Base-by-base conservation (phyloP, 1,284 basidiomycete genomes). In the Amylostereum areolatum region DNA sequence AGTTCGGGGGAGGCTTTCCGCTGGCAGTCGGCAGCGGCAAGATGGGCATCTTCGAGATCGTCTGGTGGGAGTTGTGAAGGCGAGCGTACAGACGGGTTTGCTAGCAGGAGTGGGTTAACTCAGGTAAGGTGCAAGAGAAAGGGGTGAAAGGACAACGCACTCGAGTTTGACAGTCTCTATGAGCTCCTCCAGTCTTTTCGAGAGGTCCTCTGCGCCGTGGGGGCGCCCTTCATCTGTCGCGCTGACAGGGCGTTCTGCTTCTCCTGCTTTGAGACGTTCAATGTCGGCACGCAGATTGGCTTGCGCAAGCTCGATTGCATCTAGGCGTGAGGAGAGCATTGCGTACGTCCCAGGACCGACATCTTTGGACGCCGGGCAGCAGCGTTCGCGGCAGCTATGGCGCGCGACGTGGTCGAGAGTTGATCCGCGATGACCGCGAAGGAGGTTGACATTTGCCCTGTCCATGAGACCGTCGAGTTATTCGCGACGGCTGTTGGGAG, bases 31-130 rank as follows among this genome's bases (percentile, higher is more conserved):
- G 52, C 3, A 62, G 61, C 12, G 66, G 57, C 51, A 60, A 59
- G 49, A 71, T 63, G 29, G 51, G 39, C 51, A 54, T 56, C 59
- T 70, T 67, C 32, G 65, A 64, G 44, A 59, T 53, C 2, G 59
- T 62, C 40, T 63, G 60, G 12, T 56, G 58, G 46, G 67, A 57
- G 50, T 71, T 71, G 41, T 59, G 60, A 48, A 71, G 53, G 33
- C 67, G 64, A 2, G 64, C 59, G 45, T 69, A 69, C 49, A 70
- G 53, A 6, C 66, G 61, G n/a, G 61, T 58, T 48, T 71, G 68
- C 69, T 71, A 51, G 25, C 25, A 42, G 25, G 28, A 24, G 18
- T 5, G 18, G 46, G 27, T 5, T 43, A 25, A 41, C 31, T 3
- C n/a, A 18, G 41, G 43, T 32, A 25, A 30, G 24, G 36, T 27